phyloP scores from a whole-genome alignment of 139 green algal species.

The Dunaliella sp. region DNA sequence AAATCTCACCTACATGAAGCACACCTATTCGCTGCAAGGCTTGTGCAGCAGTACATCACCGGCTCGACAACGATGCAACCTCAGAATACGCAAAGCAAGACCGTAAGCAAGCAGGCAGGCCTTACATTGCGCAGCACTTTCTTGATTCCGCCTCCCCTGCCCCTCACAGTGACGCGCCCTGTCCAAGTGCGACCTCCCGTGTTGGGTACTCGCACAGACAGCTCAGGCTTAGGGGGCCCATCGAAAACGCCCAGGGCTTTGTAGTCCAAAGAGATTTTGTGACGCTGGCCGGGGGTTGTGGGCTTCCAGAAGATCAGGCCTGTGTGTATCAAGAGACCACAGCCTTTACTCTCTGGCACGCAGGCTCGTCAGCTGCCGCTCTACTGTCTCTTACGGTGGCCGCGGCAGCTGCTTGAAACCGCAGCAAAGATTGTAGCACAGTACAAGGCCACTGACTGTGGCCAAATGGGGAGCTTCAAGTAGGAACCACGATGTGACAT shows the following conservation, averaged over 20 bases:
- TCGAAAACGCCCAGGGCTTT: slow-evolving; percentile 46
- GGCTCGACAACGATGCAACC: no score
- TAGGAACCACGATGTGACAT: background rate
- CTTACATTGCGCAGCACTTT: slow-evolving; percentile 71
- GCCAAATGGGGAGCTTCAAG: background rate
- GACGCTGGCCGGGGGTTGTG: slow-evolving; percentile 73
- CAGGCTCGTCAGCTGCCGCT: background rate
- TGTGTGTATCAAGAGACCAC: slow-evolving; percentile 15
- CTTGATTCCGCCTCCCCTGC: slow-evolving; percentile 75
- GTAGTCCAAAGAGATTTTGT: slow-evolving; percentile 49
- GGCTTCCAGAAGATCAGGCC: slow-evolving; percentile 89
- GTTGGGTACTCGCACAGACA: slow-evolving; percentile 42
- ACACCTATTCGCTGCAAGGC: no score
- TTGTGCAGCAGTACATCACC: no score
- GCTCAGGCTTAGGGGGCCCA: slow-evolving; percentile 30
- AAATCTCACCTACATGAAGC: no score
- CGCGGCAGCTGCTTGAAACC: background rate
- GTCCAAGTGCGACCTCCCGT: slow-evolving; percentile 71
- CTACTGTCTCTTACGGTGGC: background rate
- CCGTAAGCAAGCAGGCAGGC: no score
- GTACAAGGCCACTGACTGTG: background rate
- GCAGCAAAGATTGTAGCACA: background rate
- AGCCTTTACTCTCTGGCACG: slow-evolving; percentile 3
- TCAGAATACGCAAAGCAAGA: no score
- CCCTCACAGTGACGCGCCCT: slow-evolving; percentile 69